Base-by-base conservation (phyloP, 805 yeast genomes). In the Candida silvicultrix region DNA sequence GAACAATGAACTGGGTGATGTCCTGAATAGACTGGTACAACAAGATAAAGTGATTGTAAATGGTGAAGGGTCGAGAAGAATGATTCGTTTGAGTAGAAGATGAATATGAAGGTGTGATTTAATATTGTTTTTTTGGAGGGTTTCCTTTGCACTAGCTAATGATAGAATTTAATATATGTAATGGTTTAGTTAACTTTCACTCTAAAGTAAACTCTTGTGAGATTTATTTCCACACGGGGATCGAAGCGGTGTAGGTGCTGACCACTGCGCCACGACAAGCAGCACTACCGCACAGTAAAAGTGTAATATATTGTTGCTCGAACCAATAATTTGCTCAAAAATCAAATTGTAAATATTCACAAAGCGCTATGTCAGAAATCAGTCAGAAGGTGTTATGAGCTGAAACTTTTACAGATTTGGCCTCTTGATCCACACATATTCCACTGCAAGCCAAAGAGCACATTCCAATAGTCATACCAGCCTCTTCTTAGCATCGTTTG, bases 21-120 rank as follows among this genome's bases (percentile, higher is more conserved):
- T 80, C 2, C 62, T 89, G 49, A 73, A 81, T 48, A 70, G 86
- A 48, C 70, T 89, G 53, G 85, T 76, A 48, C 82, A 78, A 46
- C 96, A 88, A 58, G 86, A 84, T 46, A 78, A 77, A 58, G 65
- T 89, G 23, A 71, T 75, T 9, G 80, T 85, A 38, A 68, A 78
- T 34, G 96, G 95, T 16, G 89, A 83, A 48, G 84, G 87, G 44
- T 78, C 76, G 48, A 73, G 86, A 57, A 75, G 90, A 62, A 75
- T 80, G 20, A 74, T 87, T 35, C 53, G 55, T 32, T 41, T 21
- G 18, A 21, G 22, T 12, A 37, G 39, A 37, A 37, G 25, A 37
- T 37, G 18, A 37, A 8, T 23, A 5, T 23, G n/a, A n/a, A n/a
- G n/a, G n/a, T n/a, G n/a, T n/a, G n/a, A n/a, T n/a, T n/a, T n/a